A percentile compares a stretch with the other conserved stretches of the same genome.
These are phyloP conservation scores for Cladosporium halotolerans DNA, from an alignment of 2,329 filamentous ascomycete species.

Conservation along the genomic window DNA sequence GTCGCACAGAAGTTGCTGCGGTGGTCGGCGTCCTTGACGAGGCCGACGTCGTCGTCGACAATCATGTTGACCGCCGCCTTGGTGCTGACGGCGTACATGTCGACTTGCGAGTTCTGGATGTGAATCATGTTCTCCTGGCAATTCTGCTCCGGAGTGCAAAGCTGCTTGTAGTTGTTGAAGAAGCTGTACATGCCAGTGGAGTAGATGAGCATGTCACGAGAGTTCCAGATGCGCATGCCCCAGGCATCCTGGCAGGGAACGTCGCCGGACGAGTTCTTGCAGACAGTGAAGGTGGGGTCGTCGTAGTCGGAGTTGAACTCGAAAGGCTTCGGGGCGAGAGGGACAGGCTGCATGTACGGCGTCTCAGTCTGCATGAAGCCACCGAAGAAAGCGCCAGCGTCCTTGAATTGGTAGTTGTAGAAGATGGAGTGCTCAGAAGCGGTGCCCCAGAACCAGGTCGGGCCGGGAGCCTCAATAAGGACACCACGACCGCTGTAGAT, in stretches of 20 bases:
- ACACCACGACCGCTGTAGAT: slow-evolving; percentile 42
- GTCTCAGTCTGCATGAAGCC: slow-evolving; percentile 51
- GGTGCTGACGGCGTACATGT: slow-evolving; percentile 43
- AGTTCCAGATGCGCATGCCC: slow-evolving; percentile 38
- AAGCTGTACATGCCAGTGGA: slow-evolving; percentile 51
- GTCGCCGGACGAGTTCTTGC: slow-evolving; percentile 18
- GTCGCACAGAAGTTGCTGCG: slow-evolving; percentile 45
- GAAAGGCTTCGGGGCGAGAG: slow-evolving; percentile 52
- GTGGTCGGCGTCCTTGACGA: slow-evolving; percentile 39
- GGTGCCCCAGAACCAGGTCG: slow-evolving; percentile 50
- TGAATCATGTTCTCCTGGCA: slow-evolving; percentile 49
- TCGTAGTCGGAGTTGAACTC: slow-evolving; percentile 36
- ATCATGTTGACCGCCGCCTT: slow-evolving; percentile 48
- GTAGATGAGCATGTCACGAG: slow-evolving; percentile 39
- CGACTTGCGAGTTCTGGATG: slow-evolving; percentile 39
- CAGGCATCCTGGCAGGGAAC: slow-evolving; percentile 37
- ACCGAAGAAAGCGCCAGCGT: slow-evolving; percentile 46
- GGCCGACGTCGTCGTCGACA: slow-evolving; percentile 31
- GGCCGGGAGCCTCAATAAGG: slow-evolving; percentile 38
- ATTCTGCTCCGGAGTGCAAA: slow-evolving; percentile 40
- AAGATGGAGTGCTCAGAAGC: slow-evolving; percentile 49
- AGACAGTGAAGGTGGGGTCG: slow-evolving; percentile 38
- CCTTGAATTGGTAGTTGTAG: slow-evolving; percentile 49
- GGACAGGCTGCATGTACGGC: slow-evolving; percentile 49
- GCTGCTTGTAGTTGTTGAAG: slow-evolving; percentile 53